Conservation (phyloP, 805 yeast species). For the Pichia phayaonensis region DNA sequence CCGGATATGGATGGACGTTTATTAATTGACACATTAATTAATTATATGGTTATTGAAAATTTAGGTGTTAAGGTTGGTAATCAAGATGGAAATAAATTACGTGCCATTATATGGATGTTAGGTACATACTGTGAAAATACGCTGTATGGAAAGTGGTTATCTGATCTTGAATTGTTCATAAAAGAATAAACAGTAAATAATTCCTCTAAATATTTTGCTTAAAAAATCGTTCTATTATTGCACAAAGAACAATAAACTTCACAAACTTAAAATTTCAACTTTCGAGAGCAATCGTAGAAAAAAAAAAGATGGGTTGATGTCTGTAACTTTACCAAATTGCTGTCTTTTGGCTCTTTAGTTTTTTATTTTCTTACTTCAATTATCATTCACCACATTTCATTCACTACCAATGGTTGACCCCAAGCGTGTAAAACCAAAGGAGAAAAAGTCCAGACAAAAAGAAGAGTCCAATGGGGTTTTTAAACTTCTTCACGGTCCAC, state of each 20-base stretch:
- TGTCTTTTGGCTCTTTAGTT: not conserved
- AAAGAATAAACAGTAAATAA: not conserved
- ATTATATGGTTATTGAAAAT: not conserved
- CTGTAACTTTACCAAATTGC: not conserved
- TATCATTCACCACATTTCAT: not conserved
- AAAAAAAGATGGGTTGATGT: not conserved
- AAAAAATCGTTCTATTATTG: too few relatives aligned
- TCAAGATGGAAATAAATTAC: not conserved
- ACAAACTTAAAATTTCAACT: too few relatives aligned
- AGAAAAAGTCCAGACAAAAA: not conserved
- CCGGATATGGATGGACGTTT: constrained; percentile 1
- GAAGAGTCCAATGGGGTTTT: not conserved
- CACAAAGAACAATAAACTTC: too few relatives aligned
- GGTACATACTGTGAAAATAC: constrained; percentile 6
- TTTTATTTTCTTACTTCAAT: not conserved
- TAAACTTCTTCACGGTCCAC: constrained; percentile 7
- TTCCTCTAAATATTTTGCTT: too few relatives aligned
- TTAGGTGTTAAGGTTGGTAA: not conserved
- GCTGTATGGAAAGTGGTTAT: constrained; percentile 8
- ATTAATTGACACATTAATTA: constrained; percentile 3
- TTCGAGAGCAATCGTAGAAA: not conserved
- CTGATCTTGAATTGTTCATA: constrained; percentile 1
- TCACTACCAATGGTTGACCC: not conserved
- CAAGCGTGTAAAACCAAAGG: not conserved
- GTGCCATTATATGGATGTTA: constrained; percentile 6